Conservation (phyloP, 495 filamentous ascomycete genomes). For the Penicillium odoratum region DNA sequence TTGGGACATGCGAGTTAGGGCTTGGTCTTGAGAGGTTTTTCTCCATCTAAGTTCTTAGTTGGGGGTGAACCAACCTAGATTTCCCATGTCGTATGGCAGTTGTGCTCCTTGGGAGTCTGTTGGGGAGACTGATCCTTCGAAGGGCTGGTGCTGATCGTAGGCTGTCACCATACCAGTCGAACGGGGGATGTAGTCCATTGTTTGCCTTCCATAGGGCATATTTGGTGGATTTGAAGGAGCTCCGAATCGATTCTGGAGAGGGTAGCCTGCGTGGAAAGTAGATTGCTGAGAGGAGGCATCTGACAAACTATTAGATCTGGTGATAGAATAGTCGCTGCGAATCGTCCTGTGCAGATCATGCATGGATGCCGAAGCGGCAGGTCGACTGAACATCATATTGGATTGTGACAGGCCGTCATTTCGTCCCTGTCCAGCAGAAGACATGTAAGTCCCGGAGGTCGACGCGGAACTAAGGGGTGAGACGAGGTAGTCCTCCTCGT, state of each 20-base stretch:
- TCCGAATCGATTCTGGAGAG: conserved; percentile 33
- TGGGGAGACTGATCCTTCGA: conserved; percentile 45
- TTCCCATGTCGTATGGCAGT: conserved; percentile 31
- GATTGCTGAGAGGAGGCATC: conserved; percentile 32
- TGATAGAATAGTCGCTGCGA: conserved; percentile 36
- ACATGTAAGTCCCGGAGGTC: conserved; percentile 42
- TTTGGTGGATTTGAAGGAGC: conserved; percentile 31
- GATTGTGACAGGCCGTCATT: conserved; percentile 31
- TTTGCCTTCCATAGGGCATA: conserved; percentile 36
- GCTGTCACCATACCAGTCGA: conserved; percentile 31
- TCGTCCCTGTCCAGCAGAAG: conserved; percentile 32
- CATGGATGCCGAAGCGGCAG: conserved; percentile 29
- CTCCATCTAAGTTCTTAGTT: background rate
- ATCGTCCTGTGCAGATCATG: conserved; percentile 36
- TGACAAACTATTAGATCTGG: conserved; percentile 47
- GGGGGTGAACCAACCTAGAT: conserved; percentile 20
- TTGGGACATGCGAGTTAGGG: conserved; percentile 14
- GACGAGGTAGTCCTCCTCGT: conserved; percentile 46
- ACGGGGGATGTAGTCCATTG: conserved; percentile 38
- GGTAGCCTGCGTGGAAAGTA: conserved; percentile 35
- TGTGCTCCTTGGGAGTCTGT: conserved; percentile 29
- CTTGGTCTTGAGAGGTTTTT: background rate
- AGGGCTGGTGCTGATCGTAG: conserved; percentile 34
- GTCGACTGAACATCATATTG: conserved; percentile 31
- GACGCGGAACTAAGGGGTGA: conserved; percentile 48